Conservation (phyloP, 1,284 basidiomycete species). For the Pisolithus thermaeus region DNA sequence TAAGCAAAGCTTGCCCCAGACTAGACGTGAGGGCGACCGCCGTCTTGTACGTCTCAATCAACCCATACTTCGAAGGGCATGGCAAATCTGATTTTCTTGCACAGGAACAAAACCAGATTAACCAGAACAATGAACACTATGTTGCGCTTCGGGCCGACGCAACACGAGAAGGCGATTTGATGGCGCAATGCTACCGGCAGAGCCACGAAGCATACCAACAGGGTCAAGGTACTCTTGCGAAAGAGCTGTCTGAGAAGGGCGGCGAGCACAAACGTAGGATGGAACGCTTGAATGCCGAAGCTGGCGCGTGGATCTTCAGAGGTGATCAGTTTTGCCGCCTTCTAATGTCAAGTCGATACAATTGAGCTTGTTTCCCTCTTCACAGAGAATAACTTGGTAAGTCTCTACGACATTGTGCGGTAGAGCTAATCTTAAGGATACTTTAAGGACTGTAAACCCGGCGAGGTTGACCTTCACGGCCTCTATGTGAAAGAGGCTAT, state of each 20-base stretch:
- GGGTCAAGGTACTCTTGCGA: constrained; percentile 77
- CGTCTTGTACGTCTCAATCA: constrained; percentile 11
- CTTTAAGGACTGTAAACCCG: constrained; percentile 58
- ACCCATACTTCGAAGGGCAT: neutral
- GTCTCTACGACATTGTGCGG: neutral
- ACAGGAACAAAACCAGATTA: constrained; percentile 59
- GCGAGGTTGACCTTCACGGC: constrained; percentile 86
- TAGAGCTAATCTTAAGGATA: neutral
- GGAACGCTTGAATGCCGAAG: constrained; percentile 79
- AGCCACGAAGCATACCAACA: constrained; percentile 63
- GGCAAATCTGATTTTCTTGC: neutral
- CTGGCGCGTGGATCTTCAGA: constrained; percentile 85
- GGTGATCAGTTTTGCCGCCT: constrained; percentile 37
- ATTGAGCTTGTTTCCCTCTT: neutral
- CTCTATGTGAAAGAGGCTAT: constrained; percentile 94
- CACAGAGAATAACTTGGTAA: constrained; percentile 78
- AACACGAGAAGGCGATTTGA: constrained; percentile 66
- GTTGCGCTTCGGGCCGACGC: constrained; percentile 65
- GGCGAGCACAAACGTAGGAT: constrained; percentile 78
- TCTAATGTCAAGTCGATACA: neutral
- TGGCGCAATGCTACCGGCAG: constrained; percentile 64
- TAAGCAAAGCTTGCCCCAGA: constrained; percentile 3
- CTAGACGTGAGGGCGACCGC: constrained; percentile 8
- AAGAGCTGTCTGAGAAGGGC: constrained; percentile 79
- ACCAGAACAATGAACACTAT: constrained; percentile 70